phyloP scores from a whole-genome alignment of 371 early-diverging fungal genomes.

The Mucor racemosus region DNA sequence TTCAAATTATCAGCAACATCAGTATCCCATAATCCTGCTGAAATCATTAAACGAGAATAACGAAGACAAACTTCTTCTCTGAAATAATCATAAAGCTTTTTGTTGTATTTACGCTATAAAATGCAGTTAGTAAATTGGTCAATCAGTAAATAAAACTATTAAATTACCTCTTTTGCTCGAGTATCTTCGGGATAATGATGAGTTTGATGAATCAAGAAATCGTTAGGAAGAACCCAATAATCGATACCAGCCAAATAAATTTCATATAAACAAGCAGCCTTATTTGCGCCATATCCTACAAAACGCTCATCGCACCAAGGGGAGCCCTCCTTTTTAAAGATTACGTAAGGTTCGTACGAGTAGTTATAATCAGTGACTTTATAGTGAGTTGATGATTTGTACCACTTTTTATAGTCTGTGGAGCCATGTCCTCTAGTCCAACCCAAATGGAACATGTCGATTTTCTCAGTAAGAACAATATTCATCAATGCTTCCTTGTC shows the following conservation, averaged over 20 bases:
- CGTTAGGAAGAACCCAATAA: slow-evolving; percentile 65
- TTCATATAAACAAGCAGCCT: slow-evolving; percentile 73
- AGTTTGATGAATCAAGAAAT: slow-evolving; percentile 70
- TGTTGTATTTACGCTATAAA: slow-evolving; percentile 65
- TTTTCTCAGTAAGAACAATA: slow-evolving; percentile 48
- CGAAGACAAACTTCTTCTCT: slow-evolving; percentile 67
- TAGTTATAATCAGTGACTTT: slow-evolving; percentile 58
- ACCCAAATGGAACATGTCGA: slow-evolving; percentile 62
- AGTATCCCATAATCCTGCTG: slow-evolving; percentile 29
- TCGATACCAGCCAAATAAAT: slow-evolving; percentile 69
- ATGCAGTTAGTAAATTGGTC: not conserved
- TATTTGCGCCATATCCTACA: slow-evolving; percentile 74
- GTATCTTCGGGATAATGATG: slow-evolving; percentile 69
- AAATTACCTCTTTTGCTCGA: slow-evolving; percentile 63
- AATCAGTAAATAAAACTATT: too few relatives aligned
- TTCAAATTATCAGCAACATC: slow-evolving; percentile 24
- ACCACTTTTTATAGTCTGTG: slow-evolving; percentile 62
- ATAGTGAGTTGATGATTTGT: slow-evolving; percentile 48
- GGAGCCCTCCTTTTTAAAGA: slow-evolving; percentile 64
- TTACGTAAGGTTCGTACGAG: slow-evolving; percentile 70
- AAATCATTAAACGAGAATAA: slow-evolving; percentile 28
- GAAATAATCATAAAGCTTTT: slow-evolving; percentile 65
- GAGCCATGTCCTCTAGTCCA: slow-evolving; percentile 66
- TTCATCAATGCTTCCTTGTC: slow-evolving; percentile 46
- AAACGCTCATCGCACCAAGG: slow-evolving; percentile 75